Evolutionary conservation across 2,329 filamentous ascomycete species (phyloP), one percentile per base, ranked within the genome.

Genomic region (Huntiella savannae): DNA sequence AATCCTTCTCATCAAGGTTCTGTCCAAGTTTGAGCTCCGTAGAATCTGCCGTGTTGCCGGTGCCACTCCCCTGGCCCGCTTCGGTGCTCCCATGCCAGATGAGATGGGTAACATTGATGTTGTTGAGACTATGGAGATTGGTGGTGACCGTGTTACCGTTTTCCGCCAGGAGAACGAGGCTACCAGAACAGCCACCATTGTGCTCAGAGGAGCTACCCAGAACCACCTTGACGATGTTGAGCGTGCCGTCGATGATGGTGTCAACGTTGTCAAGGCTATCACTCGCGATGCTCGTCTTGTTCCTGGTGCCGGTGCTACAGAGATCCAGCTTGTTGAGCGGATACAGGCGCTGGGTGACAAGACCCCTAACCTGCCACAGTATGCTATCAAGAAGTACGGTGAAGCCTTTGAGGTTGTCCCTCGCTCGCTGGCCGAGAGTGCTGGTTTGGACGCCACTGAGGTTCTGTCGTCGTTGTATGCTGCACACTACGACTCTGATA

Each of bases 71-170:
- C 73, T 98, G 52, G 92, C 92, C 45, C 81, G 91, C 56, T 71
- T 98, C 41, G 91, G 91, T 53, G 91, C 92, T 12, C 91, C 91
- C 39, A 98, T 98, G 91, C 91, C 92, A n/a, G 91, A 98, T 55
- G 91, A 98, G 71, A 96, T 94, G 87, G 91, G 91, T 53, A 81
- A 66, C 56, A 77, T 98, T 52, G 91, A 98, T 60, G 64, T 98
- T 48, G 91, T 98, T 32, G 91, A 98, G 72, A 96, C 92, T 1
- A 73, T 92, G 39, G 91, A 98, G 65, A 96, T 98, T 60, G 91
- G 91, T 53, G 91, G 91, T 55, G 91, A 98, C 68, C 82, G 91
- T 51, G 92, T 98, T 49, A 98, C 91, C 37, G 88, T 98, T 49
- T 98, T 98, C 75, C 75, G 92, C 57, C 91, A 98, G 70, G 91